phyloP scores from a whole-genome alignment of 345 rosid species.

The Salix koriyanagi region DNA sequence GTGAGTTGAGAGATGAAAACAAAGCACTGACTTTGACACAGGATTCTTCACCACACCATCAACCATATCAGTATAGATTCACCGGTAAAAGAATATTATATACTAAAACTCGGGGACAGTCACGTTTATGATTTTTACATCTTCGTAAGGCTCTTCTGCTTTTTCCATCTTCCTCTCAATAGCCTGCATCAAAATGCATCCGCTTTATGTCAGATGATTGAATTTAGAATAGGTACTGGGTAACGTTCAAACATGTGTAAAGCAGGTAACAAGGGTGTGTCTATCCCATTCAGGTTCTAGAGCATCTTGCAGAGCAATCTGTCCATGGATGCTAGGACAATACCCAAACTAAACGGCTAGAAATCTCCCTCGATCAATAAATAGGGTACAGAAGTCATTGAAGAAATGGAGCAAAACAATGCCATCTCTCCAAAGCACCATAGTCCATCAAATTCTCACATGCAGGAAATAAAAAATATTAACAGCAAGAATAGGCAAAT shows the following conservation, averaged over 20 bases:
- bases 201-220: background rate
- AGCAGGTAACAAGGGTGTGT: background rate
- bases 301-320: background rate
- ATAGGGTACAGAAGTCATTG: background rate
- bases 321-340: background rate
- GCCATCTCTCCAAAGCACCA: background rate
- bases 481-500: background rate
- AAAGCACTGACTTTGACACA: constrained; percentile 1
- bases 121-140: constrained; percentile 78
- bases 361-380: background rate
- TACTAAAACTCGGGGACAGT: constrained; percentile 73
- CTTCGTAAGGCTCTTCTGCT: constrained; percentile 79
- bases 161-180: constrained; percentile 95
- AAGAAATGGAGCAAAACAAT: background rate
- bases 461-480: background rate
- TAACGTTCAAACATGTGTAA: background rate
- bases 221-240: background rate
- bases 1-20: background rate
- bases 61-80: background rate
- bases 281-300: background rate
- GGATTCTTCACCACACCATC: background rate
- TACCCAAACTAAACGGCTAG: background rate
- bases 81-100: background rate
- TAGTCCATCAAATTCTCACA: too few relatives aligned
- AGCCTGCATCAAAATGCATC: constrained; percentile 37